Evolutionary conservation across 2,329 filamentous ascomycete species (phyloP).

Genomic region (Exophiala alcalophila): DNA sequence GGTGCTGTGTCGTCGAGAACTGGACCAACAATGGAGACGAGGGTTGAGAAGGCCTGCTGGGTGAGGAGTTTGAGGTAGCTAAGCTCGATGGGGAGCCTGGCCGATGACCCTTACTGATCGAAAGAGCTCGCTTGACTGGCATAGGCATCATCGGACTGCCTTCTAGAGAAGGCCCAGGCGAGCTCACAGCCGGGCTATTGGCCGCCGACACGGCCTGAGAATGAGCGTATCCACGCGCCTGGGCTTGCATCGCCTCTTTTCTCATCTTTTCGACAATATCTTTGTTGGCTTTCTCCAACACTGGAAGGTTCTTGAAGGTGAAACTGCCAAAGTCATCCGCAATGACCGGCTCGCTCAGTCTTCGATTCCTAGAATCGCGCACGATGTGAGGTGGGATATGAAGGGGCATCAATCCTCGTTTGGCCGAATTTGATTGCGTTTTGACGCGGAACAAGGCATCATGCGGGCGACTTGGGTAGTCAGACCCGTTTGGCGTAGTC

Average conservation of each 20-base stretch:
- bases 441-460: conserved; percentile 89
- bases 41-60: conserved; percentile 77
- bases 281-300: conserved; percentile 97
- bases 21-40: conserved; percentile 93
- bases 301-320: conserved; percentile 93
- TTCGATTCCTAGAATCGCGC: conserved; percentile 79
- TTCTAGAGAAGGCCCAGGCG: conserved; percentile 70
- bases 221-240: conserved; percentile 50
- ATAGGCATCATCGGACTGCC: conserved; percentile 79
- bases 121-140: conserved; percentile 76
- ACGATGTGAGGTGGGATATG: conserved; percentile 91
- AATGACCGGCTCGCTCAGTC: conserved; percentile 84
- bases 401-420: conserved; percentile 87
- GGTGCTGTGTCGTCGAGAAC: conserved; percentile 80
- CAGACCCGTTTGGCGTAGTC: conserved; percentile 58
- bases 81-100: conserved; percentile 82
- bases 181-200: conserved; percentile 39
- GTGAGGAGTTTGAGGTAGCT: conserved; percentile 79
- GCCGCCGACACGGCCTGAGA: conserved; percentile 41
- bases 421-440: conserved; percentile 80
- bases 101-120: conserved; percentile 76
- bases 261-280: conserved; percentile 96
- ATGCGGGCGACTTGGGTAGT: conserved; percentile 87
- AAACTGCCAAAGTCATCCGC: conserved; percentile 95
- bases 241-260: conserved; percentile 78